These are phyloP conservation scores for Erigeron canadensis DNA, from an alignment of 129 eudicot genomes.

Conservation along the genomic window DNA sequence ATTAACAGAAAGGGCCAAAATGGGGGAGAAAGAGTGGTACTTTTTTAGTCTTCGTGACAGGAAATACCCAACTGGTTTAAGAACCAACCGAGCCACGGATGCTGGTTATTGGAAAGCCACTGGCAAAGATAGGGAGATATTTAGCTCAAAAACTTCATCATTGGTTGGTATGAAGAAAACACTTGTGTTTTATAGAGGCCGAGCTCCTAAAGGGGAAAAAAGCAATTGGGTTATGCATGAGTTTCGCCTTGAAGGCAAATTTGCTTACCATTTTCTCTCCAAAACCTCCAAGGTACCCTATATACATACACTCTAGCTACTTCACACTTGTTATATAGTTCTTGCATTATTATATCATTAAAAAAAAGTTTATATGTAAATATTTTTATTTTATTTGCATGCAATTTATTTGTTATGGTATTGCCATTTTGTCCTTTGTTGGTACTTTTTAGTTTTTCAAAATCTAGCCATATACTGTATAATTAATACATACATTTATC, in stretches of 20 bases:
- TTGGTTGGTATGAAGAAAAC: slow-evolving; percentile 95
- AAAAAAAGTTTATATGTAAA: too few species aligned
- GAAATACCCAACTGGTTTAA: slow-evolving; percentile 83
- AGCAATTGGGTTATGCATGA: slow-evolving; percentile 98
- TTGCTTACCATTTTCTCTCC: slow-evolving; percentile 73
- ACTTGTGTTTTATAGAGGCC: slow-evolving; percentile 80
- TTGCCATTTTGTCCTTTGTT: too few species aligned
- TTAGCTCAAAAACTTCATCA: slow-evolving; percentile 64
- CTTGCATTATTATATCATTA: too few species aligned
- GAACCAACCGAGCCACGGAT: slow-evolving; percentile 87
- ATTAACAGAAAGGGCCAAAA: slow-evolving; percentile 60
- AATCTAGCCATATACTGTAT: too few species aligned
- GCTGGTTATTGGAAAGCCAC: slow-evolving; percentile 97
- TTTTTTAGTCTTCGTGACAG: slow-evolving; percentile 82
- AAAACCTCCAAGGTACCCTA: slow-evolving; percentile 70
- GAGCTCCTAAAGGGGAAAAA: slow-evolving; percentile 94
- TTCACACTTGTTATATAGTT: too few species aligned
- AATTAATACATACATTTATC: too few species aligned
- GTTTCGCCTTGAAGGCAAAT: slow-evolving; percentile 89
- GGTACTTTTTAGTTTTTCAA: too few species aligned
- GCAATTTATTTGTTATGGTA: too few species aligned
- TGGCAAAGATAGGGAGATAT: slow-evolving; percentile 86
- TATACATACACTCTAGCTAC: too few species aligned
- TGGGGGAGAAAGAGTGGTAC: slow-evolving; percentile 97
- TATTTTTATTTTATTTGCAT: too few species aligned